phyloP scores from a whole-genome alignment of 352 stramenopile genomes.

The Globisporangium nunn region DNA sequence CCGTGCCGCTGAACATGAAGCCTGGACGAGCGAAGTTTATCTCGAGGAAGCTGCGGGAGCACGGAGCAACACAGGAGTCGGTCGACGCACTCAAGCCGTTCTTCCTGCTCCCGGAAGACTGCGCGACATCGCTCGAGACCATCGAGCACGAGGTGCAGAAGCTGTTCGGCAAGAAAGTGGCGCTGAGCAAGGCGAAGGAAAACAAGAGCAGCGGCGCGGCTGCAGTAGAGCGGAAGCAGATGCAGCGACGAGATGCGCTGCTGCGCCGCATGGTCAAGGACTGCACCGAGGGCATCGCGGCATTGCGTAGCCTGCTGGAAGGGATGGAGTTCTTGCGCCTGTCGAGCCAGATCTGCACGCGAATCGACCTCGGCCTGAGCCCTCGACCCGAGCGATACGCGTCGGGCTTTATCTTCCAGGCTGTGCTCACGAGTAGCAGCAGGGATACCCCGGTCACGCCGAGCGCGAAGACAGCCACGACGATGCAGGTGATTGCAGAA shows the following conservation, averaged over 20 bases:
- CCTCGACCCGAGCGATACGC: conserved; percentile 69
- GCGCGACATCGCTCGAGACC: conserved; percentile 45
- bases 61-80: conserved; percentile 30
- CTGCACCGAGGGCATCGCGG: conserved; percentile 52
- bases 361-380: conserved; percentile 72
- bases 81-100: conserved; percentile 68
- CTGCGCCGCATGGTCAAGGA: conserved; percentile 66
- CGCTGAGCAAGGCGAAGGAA: conserved; percentile 20
- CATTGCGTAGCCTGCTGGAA: conserved; percentile 58
- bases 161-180: conserved; percentile 40
- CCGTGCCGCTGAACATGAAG: conserved; percentile 48
- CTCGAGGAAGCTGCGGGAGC: conserved; percentile 59
- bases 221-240: conserved; percentile 35
- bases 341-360: conserved; percentile 46
- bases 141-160: conserved; percentile 64
- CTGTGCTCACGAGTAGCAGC: conserved; percentile 40
- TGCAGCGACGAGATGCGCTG: conserved; percentile 57
- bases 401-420: conserved; percentile 82
- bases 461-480: conserved; percentile 24
- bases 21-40: conserved; percentile 70
- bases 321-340: conserved; percentile 64
- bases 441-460: conserved; percentile 5
- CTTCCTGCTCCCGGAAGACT: conserved; percentile 67
- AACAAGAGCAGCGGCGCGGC: conserved; percentile 3
- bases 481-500: conserved; percentile 71